A percentile compares a stretch with the other conserved stretches of the same genome.
phyloP scores from a whole-genome alignment of 768 basidiomycete species.

The Sarcodon sp. region DNA sequence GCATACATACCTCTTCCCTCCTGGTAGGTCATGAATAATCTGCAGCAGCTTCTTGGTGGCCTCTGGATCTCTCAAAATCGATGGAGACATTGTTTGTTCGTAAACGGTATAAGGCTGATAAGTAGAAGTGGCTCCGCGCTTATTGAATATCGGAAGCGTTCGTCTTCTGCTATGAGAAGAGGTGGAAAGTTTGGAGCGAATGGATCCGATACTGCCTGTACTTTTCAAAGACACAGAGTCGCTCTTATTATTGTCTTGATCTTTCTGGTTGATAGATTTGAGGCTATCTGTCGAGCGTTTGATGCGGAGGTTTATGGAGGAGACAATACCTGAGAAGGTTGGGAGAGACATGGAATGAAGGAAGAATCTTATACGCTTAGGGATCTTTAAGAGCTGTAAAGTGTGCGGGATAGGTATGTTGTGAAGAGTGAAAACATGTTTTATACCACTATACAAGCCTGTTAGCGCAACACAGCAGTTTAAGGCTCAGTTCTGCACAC shows the following conservation, averaged over 20 bases:
- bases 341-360: not conserved
- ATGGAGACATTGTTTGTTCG: constrained; percentile 37
- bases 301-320: not conserved
- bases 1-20: constrained; percentile 26
- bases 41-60: constrained; percentile 39
- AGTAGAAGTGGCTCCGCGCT: not conserved
- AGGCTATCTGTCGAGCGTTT: not conserved
- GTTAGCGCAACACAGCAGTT: no score
- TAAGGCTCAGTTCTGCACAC: no score
- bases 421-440: no score
- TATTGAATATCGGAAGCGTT: not conserved
- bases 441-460: no score
- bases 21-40: constrained; percentile 40
- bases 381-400: no score
- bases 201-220: not conserved
- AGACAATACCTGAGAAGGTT: not conserved
- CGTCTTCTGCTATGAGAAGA: not conserved
- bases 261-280: not conserved
- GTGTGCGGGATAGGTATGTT: no score
- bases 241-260: not conserved
- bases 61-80: constrained; percentile 51
- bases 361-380: no score
- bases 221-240: not conserved
- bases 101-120: constrained; percentile 25
- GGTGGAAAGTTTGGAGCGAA: not conserved